phyloP scores from a whole-genome alignment of 2,329 filamentous ascomycete genomes.

The Pestalotiopsis sp. region DNA sequence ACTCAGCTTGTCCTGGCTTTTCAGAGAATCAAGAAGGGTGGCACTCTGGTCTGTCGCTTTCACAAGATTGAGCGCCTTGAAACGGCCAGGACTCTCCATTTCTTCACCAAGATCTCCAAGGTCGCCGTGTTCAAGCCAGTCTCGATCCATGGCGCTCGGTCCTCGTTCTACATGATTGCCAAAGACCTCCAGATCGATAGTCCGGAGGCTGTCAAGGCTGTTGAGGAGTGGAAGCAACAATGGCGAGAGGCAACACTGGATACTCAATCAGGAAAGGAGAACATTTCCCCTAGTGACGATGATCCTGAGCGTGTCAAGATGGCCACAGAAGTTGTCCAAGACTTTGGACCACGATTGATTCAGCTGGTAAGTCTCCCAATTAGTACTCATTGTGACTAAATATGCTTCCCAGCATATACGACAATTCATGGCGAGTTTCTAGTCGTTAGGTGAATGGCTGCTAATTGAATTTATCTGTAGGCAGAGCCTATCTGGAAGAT shows the following conservation, averaged over 20 bases:
- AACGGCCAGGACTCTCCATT: conserved; percentile 38
- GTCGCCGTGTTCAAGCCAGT: conserved; percentile 48
- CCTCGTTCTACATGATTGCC: conserved; percentile 58
- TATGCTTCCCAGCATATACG: too few species aligned
- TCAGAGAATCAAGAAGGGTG: conserved; percentile 45
- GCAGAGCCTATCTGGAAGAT: conserved; percentile 11
- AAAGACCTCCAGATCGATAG: conserved; percentile 37
- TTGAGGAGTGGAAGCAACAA: conserved; percentile 40
- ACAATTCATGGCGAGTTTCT: too few species aligned
- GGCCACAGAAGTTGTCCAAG: neutral
- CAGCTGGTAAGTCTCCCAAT: neutral
- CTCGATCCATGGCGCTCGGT: conserved; percentile 40
- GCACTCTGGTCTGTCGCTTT: conserved; percentile 53
- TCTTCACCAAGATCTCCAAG: conserved; percentile 43
- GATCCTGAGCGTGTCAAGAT: neutral
- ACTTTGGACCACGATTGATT: conserved; percentile 2
- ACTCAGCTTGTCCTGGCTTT: conserved; percentile 33
- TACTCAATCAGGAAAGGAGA: conserved; percentile 24
- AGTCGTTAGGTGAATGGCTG: too few species aligned
- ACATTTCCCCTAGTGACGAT: neutral
- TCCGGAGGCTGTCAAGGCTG: conserved; percentile 33
- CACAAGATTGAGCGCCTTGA: conserved; percentile 48
- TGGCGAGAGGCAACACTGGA: conserved; percentile 45
- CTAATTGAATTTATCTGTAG: neutral
- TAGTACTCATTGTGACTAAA: neutral